Base-by-base conservation (phyloP, 2,329 filamentous ascomycete genomes). In the Neofusicoccum ribis region DNA sequence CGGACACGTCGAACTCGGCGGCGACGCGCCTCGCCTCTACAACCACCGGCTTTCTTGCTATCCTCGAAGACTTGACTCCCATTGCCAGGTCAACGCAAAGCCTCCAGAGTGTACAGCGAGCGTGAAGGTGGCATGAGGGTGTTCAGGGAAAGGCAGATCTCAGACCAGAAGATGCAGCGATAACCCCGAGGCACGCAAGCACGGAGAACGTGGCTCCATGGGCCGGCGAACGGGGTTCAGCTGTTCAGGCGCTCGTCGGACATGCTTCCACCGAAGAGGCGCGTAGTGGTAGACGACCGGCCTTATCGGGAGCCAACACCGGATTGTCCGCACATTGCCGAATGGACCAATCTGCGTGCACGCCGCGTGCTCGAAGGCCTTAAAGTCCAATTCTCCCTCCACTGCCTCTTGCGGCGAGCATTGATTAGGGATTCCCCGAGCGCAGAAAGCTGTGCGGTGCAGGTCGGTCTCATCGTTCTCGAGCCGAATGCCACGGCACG, bases 51-150 rank as follows among this genome's bases (percentile, higher is more conserved):
- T 47, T 60, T 17, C 27, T 60, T 20, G 56, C 56, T 47, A 60
- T 47, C 56, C 39, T 60, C 43, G 56, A 60, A 36, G 56, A 49
- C 56, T 60, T 60, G 56, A 31, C 56, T n/a, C 56, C 56, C 56
- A 60, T 60, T 60, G 39, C 43, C 56, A 37, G 39, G 43, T 47
- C 43, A 23, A 46, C 9, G 43, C 17, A 31, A 37, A 37, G 9
- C 27, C 43, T 60, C 8, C 56, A 20, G 43, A 37, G 14, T 36
- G 43, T 23, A 47, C 20, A 47, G 9, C 11, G 23, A 23, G 43
- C 43, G 27, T 15, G 5, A 36, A 47, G 43, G 27, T 36, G 43
- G 15, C 23, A 60, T 36, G 56, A 36, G 31, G n/a, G n/a, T 36
- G 43, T 39, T 9, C 39, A 44, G n/a, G 11, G 31, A 39, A 31